phyloP scores from a whole-genome alignment of 805 yeast genomes.

The Helenozyma baotianmanensis region DNA sequence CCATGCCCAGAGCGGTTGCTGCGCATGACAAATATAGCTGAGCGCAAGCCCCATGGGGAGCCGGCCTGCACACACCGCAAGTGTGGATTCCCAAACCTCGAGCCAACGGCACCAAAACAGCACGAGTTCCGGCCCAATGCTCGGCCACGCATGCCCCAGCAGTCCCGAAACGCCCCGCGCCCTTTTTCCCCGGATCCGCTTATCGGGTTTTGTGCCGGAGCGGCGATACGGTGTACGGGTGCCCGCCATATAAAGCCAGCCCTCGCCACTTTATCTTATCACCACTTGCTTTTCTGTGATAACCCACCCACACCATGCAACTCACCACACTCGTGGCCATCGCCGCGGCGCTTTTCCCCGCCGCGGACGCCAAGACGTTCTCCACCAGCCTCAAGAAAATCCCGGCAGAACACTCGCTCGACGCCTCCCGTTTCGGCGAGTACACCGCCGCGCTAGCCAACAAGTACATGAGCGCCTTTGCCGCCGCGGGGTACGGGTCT shows the following conservation, averaged over 20 bases:
- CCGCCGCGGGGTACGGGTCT: conserved; percentile 20
- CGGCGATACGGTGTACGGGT: background rate
- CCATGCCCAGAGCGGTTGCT: too few relatives aligned
- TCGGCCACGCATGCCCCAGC: too few relatives aligned
- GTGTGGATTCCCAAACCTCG: too few relatives aligned
- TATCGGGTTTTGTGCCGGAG: too few relatives aligned
- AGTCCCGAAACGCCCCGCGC: too few relatives aligned
- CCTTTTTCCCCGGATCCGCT: too few relatives aligned
- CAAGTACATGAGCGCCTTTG: conserved; percentile 53
- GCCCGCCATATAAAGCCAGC: conserved; percentile 4
- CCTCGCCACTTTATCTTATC: conserved; percentile 9
- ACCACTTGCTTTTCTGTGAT: conserved; percentile 1
- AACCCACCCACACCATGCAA: conserved; percentile 20
- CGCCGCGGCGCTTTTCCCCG: conserved; percentile 35
- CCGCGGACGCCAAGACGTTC: conserved; percentile 48
- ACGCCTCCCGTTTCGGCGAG: conserved; percentile 45
- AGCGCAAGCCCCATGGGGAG: too few relatives aligned
- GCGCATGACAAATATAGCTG: too few relatives aligned
- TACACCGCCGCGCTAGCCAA: conserved; percentile 57
- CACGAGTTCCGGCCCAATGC: too few relatives aligned
- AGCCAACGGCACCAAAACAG: too few relatives aligned
- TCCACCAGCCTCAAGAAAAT: conserved; percentile 56
- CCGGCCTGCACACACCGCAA: too few relatives aligned
- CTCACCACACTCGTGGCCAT: conserved; percentile 39
- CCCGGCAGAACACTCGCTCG: conserved; percentile 52